A percentile compares a stretch with the other conserved stretches of the same genome.
These are phyloP conservation scores for Obba rivulosa DNA, from an alignment of 768 basidiomycete species.

Conservation along the genomic window DNA sequence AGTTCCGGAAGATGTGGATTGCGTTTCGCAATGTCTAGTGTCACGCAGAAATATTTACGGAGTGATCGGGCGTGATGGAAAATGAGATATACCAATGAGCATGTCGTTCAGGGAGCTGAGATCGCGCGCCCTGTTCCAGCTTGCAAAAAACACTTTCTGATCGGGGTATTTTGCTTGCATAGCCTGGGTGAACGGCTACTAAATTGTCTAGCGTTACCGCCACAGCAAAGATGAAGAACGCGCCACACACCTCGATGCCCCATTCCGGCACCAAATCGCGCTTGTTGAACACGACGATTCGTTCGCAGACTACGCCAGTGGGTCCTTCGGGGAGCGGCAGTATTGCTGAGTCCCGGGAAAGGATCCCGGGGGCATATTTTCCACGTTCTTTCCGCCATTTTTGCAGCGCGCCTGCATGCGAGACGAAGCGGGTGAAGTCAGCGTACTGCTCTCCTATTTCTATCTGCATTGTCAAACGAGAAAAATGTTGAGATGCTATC, in stretches of 20 bases:
- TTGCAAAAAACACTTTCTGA: constrained; percentile 65
- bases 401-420: constrained; percentile 55
- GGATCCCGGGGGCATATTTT: constrained; percentile 32
- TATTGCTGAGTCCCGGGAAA: neutral
- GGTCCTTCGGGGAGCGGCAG: constrained; percentile 12
- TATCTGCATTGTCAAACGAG: too few species aligned
- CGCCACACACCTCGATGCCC: constrained; percentile 70
- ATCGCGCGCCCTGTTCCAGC: constrained; percentile 63
- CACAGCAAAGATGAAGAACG: constrained; percentile 1
- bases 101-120: constrained; percentile 58
- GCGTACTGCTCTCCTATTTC: too few species aligned
- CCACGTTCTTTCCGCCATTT: constrained; percentile 68
- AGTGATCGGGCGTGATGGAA: neutral
- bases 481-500: too few species aligned
- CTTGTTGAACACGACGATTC: constrained; percentile 90
- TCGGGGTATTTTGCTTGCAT: constrained; percentile 69
- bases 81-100: constrained; percentile 62
- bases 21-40: constrained; percentile 60
- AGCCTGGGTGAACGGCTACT: constrained; percentile 66
- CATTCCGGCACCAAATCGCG: constrained; percentile 85
- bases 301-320: constrained; percentile 52
- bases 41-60: constrained; percentile 2
- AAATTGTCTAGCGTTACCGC: neutral
- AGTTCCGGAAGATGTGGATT: constrained; percentile 69
- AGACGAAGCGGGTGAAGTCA: too few species aligned